Conservation (phyloP, 306 rosid genomes). For the Trifolium fragiferum region DNA sequence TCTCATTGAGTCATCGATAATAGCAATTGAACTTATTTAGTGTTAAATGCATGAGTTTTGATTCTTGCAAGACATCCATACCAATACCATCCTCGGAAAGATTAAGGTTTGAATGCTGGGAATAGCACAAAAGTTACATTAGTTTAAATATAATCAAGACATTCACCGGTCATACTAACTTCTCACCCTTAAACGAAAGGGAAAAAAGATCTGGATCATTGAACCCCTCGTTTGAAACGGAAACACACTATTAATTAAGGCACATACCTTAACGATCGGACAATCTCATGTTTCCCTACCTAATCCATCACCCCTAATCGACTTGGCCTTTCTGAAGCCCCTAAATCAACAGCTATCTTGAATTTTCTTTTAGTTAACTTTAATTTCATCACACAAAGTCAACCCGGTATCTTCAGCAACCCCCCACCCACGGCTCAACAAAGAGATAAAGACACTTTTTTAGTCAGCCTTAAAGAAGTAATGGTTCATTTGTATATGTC, state of each 20-base stretch:
- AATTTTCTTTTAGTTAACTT: neutral
- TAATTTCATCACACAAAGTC: slow-evolving; percentile 20
- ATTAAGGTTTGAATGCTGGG: slow-evolving; percentile 2
- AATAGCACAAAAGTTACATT: neutral
- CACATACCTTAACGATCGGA: slow-evolving; percentile 13
- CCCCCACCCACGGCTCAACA: neutral
- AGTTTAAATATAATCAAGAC: neutral
- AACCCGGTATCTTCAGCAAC: slow-evolving; percentile 21
- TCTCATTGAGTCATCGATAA: neutral
- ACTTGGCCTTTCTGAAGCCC: slow-evolving; percentile 21
- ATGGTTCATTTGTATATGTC: neutral
- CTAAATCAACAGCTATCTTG: slow-evolving; percentile 12
- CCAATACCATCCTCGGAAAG: slow-evolving; percentile 19
- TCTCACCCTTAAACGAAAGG: neutral
- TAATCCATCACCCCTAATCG: slow-evolving; percentile 11
- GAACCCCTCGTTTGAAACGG: neutral
- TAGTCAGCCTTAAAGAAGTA: neutral
- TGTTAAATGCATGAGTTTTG: slow-evolving; percentile 22
- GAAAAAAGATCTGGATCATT: neutral
- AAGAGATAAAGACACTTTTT: neutral
- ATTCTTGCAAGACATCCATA: slow-evolving; percentile 11
- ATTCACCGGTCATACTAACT: neutral
- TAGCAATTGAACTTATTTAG: slow-evolving; percentile 25
- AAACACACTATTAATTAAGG: neutral
- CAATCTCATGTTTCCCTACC: neutral